phyloP scores from a whole-genome alignment of 2,329 filamentous ascomycete species.

The Trichophyton schoenleinii region DNA sequence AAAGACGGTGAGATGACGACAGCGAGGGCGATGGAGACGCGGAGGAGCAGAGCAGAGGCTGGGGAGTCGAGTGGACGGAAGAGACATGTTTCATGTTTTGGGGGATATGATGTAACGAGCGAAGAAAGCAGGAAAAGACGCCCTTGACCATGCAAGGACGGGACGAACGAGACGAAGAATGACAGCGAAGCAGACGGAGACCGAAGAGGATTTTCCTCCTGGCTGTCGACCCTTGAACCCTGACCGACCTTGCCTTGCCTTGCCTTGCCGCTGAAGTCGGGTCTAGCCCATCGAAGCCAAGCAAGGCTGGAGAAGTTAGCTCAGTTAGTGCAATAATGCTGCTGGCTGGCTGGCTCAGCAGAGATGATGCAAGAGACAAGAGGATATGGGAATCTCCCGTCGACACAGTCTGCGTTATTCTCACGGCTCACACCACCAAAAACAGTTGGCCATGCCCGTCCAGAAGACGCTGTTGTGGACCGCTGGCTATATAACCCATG shows the following conservation, averaged over 20 bases:
- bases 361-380: constrained; percentile 1
- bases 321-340: neutral
- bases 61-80: neutral
- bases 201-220: too few relatives aligned
- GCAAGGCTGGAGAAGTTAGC: neutral
- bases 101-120: neutral
- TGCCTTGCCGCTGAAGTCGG: neutral
- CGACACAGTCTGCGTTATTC: constrained; percentile 41
- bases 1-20: neutral
- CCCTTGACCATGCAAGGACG: neutral
- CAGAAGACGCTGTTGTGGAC: constrained; percentile 39
- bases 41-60: neutral
- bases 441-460: constrained; percentile 49
- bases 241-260: too few relatives aligned
- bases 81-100: neutral
- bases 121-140: neutral
- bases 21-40: neutral
- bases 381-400: constrained; percentile 33
- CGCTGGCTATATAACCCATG: constrained; percentile 40
- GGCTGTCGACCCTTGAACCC: too few relatives aligned
- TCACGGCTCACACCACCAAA: constrained; percentile 52
- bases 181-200: too few relatives aligned
- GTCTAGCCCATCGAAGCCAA: neutral
- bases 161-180: neutral
- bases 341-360: neutral